phyloP scores from a whole-genome alignment of 2,329 filamentous ascomycete species.

The Alternaria longipes region DNA sequence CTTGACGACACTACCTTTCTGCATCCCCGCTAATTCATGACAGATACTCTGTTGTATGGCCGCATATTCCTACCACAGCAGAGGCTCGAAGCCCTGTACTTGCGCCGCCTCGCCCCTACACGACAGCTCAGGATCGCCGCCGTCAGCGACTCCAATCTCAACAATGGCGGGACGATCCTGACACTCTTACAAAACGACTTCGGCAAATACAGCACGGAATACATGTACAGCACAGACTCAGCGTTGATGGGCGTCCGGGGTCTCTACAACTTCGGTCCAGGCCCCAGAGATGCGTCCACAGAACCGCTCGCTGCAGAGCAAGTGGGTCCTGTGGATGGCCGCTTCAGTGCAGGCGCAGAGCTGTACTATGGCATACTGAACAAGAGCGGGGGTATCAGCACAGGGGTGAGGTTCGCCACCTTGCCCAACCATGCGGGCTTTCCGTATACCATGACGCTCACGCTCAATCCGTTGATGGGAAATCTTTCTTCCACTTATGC shows the following conservation, averaged over 20 bases:
- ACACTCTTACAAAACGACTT: slow-evolving; percentile 81
- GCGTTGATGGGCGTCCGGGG: slow-evolving; percentile 86
- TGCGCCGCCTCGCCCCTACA: slow-evolving; percentile 79
- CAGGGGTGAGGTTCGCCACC: slow-evolving; percentile 89
- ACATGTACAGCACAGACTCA: slow-evolving; percentile 90
- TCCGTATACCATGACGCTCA: slow-evolving; percentile 91
- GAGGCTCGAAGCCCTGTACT: slow-evolving; percentile 84
- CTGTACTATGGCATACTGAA: slow-evolving; percentile 95
- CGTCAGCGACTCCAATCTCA: slow-evolving; percentile 75
- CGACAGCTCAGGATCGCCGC: slow-evolving; percentile 82
- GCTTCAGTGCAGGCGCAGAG: slow-evolving; percentile 91
- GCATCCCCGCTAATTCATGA: slow-evolving; percentile 30
- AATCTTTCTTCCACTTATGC: slow-evolving; percentile 92
- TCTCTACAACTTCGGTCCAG: slow-evolving; percentile 91
- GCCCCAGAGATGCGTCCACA: slow-evolving; percentile 58
- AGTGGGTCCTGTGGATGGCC: slow-evolving; percentile 71
- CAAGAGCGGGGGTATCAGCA: slow-evolving; percentile 89
- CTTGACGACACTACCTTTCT: slow-evolving; percentile 11
- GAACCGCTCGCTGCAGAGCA: slow-evolving; percentile 35
- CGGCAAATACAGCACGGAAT: slow-evolving; percentile 88
- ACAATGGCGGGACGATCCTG: slow-evolving; percentile 79
- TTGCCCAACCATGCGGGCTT: slow-evolving; percentile 82
- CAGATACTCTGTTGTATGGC: slow-evolving; percentile 75
- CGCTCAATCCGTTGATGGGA: slow-evolving; percentile 92
- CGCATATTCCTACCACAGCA: slow-evolving; percentile 84